A percentile compares a stretch with the other conserved stretches of the same genome.
Evolutionary conservation across 495 filamentous ascomycete genomes (phyloP).

Genomic region (Chaetomium fimeti): DNA sequence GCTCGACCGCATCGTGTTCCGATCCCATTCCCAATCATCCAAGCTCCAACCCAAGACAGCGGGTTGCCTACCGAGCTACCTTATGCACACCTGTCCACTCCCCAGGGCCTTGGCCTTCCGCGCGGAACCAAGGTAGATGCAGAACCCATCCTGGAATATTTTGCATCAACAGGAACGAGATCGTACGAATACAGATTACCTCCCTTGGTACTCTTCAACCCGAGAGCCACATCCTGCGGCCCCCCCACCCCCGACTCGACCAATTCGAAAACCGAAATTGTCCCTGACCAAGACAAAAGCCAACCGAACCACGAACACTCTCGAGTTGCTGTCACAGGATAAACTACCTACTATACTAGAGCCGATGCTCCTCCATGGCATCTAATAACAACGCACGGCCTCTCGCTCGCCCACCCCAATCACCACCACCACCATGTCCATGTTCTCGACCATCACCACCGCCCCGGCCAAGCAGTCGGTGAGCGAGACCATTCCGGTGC

Average conservation of each 20-base stretch:
- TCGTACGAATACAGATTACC: no score
- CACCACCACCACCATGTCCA: constrained; percentile 45
- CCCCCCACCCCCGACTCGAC: background rate
- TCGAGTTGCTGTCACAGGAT: background rate
- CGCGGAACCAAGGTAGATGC: background rate
- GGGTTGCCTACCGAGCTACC: background rate
- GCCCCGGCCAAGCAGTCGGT: constrained; percentile 95
- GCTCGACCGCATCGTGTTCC: background rate
- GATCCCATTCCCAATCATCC: background rate
- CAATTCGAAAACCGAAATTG: background rate
- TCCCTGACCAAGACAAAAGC: background rate
- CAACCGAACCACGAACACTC: background rate
- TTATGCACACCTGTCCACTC: background rate
- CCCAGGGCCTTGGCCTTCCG: background rate
- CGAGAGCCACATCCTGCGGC: background rate
- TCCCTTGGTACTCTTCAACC: no score
- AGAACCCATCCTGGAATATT: background rate
- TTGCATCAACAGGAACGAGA: background rate
- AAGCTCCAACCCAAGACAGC: background rate
- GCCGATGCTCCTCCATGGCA: constrained; percentile 27
- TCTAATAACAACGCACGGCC: constrained; percentile 6
- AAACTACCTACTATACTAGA: background rate
- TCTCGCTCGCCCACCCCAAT: constrained; percentile 9
- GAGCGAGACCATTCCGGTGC: constrained; percentile 84
- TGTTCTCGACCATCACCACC: constrained; percentile 83